Evolutionary conservation across 768 basidiomycete species (phyloP), one percentile per base, ranked within the genome.

Genomic region (Lactarius indigo): DNA sequence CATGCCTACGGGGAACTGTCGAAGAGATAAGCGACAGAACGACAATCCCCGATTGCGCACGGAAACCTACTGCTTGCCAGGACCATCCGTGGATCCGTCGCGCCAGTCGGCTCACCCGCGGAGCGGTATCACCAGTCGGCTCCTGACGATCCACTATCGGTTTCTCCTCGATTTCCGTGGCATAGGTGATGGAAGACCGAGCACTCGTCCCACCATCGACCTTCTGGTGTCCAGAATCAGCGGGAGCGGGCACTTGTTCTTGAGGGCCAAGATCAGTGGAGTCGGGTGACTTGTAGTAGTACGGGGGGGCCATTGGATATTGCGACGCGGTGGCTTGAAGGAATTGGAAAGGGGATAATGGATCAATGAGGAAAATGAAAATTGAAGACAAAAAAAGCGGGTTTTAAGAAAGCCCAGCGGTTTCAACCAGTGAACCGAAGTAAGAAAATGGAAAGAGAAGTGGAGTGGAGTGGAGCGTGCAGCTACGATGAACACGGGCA

Each of bases 1-100:
- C 80, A 82, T 82, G 44, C 82, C 81, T 52, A 83, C 78, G 0
- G 81, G 81, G 69, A 82, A 83, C 82, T 82, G 59, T 50, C 1
- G n/a, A 57, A 35, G 33, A 52, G 20, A 35, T 28, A 69, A 74
- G 37, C 52, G 13, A 10, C 20, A 33, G 44, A 39, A 42, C 23
- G 33, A 54, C 41, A 12, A 7, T 10, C n/a, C 3, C 5, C 15
- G 39, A 20, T 10, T 23, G 41, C n/a, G 15, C 30, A 28, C 23
- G 26, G 39, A 50, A 15, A 76, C 80, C 37, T 70, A 83, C 81
- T 61, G 80, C 81, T 72, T 83, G 81, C 81, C 82, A 82, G 47
- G 79, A 77, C 81, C 81, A 82, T 55, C 81, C 80, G 72, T 83
- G 81, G 55, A 83, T 80, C n/a, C 81, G 76, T 37, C 79, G 73